These are phyloP conservation scores for Colletotrichum brevisporum DNA, from an alignment of 2,329 filamentous ascomycete species.

Conservation along the genomic window DNA sequence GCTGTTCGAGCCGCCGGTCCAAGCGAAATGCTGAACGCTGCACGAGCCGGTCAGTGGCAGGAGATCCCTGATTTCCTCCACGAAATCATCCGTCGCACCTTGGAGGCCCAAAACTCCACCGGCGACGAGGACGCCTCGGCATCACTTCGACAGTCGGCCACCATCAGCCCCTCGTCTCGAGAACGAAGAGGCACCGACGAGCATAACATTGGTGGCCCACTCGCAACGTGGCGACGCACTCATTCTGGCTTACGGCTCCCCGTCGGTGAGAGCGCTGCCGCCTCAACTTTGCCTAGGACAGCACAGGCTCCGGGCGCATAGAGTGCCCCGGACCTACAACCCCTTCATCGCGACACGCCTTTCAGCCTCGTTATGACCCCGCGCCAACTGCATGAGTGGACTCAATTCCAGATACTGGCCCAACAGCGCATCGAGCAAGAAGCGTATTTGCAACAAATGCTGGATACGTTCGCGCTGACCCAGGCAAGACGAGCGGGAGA, in stretches of 20 bases:
- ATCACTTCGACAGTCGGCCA: neutral
- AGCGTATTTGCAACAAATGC: no score
- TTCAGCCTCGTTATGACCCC: neutral
- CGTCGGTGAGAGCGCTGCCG: constrained; percentile 47
- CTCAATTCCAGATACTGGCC: no score
- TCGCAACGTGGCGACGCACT: constrained; percentile 43
- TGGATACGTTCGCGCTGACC: no score
- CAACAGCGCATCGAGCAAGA: no score
- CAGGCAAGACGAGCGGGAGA: no score
- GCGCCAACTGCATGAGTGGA: neutral
- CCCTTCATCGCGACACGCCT: neutral
- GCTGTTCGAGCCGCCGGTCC: constrained; percentile 62
- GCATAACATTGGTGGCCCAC: constrained; percentile 18
- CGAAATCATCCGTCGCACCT: constrained; percentile 63
- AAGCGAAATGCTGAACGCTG: constrained; percentile 66
- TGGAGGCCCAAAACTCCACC: constrained; percentile 55
- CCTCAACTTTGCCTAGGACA: constrained; percentile 46
- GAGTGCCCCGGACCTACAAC: constrained; percentile 8
- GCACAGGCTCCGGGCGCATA: constrained; percentile 50
- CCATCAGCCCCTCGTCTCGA: constrained; percentile 15
- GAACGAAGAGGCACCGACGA: constrained; percentile 38
- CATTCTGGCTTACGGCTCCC: constrained; percentile 58
- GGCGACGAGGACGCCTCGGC: constrained; percentile 11
- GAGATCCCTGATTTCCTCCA: constrained; percentile 71
- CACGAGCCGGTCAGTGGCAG: constrained; percentile 70